phyloP scores from a whole-genome alignment of 306 rosid species.

The Carpinus fangiana region DNA sequence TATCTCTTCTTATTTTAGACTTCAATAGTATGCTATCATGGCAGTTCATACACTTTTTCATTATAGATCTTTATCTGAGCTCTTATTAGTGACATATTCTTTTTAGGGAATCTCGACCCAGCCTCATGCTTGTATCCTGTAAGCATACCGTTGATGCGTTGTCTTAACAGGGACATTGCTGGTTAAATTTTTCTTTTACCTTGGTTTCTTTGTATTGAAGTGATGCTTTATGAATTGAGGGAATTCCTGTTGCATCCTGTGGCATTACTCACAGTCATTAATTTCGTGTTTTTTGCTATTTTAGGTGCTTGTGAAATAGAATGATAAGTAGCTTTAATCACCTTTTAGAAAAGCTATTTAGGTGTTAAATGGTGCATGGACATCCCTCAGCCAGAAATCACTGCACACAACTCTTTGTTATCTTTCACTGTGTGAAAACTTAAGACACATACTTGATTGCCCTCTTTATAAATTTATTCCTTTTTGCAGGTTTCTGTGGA shows the following conservation, averaged over 20 bases:
- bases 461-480: conserved; percentile 22
- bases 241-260: background rate
- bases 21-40: background rate
- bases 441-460: background rate
- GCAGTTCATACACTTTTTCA: background rate
- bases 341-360: background rate
- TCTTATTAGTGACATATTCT: background rate
- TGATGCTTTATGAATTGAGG: background rate
- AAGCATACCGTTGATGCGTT: background rate
- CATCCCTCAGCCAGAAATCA: background rate
- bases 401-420: background rate
- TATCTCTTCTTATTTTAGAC: background rate
- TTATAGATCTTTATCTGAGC: background rate
- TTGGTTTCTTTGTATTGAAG: background rate
- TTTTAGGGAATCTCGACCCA: background rate
- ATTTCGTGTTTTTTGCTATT: background rate
- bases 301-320: background rate
- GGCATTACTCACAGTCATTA: background rate
- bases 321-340: background rate
- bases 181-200: background rate
- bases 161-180: background rate
- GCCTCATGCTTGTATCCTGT: background rate
- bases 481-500: conserved; percentile 80
- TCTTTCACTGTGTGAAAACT: background rate
- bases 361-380: background rate